phyloP scores from a whole-genome alignment of 768 basidiomycete species.

The Tylopilus intermedius region DNA sequence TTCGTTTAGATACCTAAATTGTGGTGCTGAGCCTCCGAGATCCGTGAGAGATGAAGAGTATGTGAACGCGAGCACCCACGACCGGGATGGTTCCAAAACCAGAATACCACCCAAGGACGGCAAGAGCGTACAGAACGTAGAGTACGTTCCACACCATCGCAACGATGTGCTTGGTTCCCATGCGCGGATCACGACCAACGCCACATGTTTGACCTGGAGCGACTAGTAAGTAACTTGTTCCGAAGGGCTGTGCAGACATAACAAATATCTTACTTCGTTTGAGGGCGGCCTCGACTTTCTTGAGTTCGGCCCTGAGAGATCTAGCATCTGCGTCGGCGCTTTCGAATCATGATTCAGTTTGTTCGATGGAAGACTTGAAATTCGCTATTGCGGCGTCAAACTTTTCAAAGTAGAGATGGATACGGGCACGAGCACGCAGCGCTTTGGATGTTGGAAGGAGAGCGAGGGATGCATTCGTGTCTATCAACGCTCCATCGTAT shows the following conservation, averaged over 20 bases:
- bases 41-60: background rate
- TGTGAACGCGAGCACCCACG: too few species aligned
- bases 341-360: constrained; percentile 50
- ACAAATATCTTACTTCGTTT: constrained; percentile 81
- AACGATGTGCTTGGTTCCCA: constrained; percentile 13
- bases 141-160: background rate
- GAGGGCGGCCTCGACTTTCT: constrained; percentile 75
- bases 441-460: constrained; percentile 70
- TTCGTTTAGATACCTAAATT: constrained; percentile 7
- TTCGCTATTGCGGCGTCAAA: constrained; percentile 69
- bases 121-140: constrained; percentile 11
- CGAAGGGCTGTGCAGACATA: constrained; percentile 2
- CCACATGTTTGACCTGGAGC: constrained; percentile 2
- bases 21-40: background rate
- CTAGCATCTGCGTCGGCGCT: constrained; percentile 60
- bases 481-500: constrained; percentile 63
- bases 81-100: background rate
- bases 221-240: background rate
- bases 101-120: background rate
- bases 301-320: constrained; percentile 59
- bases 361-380: constrained; percentile 76
- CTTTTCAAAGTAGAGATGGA: constrained; percentile 67
- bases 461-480: constrained; percentile 62
- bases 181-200: constrained; percentile 23
- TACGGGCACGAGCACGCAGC: constrained; percentile 78